Evolutionary conservation across 164 flowering plant genomes (phyloP).

Genomic region (Aristolochia fimbriata): DNA sequence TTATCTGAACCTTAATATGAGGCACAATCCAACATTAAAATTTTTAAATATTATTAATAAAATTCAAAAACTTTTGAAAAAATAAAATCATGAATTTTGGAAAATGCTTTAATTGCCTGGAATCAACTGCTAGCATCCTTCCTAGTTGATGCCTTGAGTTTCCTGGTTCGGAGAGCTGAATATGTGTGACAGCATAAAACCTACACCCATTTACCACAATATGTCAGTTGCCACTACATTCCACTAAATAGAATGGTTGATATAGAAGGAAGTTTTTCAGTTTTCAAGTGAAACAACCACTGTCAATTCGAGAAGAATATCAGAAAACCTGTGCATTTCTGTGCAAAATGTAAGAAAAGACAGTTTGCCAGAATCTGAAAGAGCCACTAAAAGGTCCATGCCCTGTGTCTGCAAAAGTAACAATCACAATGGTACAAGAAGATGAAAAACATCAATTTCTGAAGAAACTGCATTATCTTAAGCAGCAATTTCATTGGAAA

Average conservation of each 20-base stretch:
- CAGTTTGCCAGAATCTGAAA: constrained; percentile 95
- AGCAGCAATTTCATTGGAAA: too few species aligned
- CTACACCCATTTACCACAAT: constrained; percentile 24
- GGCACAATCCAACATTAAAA: neutral
- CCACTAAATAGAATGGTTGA: neutral
- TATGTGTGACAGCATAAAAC: constrained; percentile 67
- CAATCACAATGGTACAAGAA: neutral
- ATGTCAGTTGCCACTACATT: too few species aligned
- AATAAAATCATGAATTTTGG: neutral
- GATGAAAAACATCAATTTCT: neutral
- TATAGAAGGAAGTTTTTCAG: neutral
- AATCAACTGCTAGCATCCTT: constrained; percentile 77
- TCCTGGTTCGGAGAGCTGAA: constrained; percentile 76
- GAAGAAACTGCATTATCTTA: too few species aligned
- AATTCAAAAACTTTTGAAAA: neutral
- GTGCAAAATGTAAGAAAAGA: constrained; percentile 73
- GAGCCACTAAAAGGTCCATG: constrained; percentile 62
- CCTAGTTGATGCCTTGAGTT: constrained; percentile 79
- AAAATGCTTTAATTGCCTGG: constrained; percentile 32
- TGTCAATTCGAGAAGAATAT: neutral
- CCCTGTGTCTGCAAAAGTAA: constrained; percentile 38
- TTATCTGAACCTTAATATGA: too few species aligned
- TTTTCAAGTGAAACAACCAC: neutral
- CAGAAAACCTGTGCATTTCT: constrained; percentile 85
- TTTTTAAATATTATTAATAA: too few species aligned